Evolutionary conservation across 1,284 basidiomycete genomes (phyloP), one percentile per base, ranked within the genome.

Genomic region (Earliella scabrosa): DNA sequence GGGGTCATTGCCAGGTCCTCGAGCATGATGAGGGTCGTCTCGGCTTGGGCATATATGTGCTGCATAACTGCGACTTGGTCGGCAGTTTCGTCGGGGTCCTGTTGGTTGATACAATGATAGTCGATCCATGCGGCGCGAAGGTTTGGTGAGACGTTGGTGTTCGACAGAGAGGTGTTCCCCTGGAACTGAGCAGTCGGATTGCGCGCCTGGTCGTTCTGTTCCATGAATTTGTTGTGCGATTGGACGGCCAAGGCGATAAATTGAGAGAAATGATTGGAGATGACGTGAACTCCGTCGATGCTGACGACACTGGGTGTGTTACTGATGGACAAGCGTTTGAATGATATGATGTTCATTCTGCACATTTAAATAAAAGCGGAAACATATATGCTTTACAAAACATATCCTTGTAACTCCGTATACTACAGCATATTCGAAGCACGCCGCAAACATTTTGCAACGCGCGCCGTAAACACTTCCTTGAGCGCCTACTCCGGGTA

Each of bases 61-160:
- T 59, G 60, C 48, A 61, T 51, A 35, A 61, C 56, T 13, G 60
- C 60, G 24, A 61, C 54, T 38, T 61, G 60, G 1, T 48, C 51
- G n/a, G 31, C 38, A 38, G 53, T 61, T 40, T 61, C 60, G 4
- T 21, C 36, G 8, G 21, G 1, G 26, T 59, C 49, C 1, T 16
- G 24, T 32, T 61, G 60, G 24, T 59, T 50, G 40, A 59, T 59
- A 34, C 60, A 61, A 23, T 61, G 56, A 32, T 40, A 54, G 44
- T 58, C 60, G 16, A 61, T 45, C 60, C 60, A 61, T 14, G 58
- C 51, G 39, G 24, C 48, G 40, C 3, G n/a, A n/a, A n/a, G n/a
- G n/a, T n/a, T n/a, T n/a, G n/a, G n/a, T n/a, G n/a, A n/a, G n/a
- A n/a, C n/a, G n/a, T n/a, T n/a, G n/a, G n/a, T n/a, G n/a, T n/a